Percentiles rank a stretch among this genome's conserved stretches.
phyloP scores from a whole-genome alignment of 148 eudicot species.

The Arbutus unedo region DNA sequence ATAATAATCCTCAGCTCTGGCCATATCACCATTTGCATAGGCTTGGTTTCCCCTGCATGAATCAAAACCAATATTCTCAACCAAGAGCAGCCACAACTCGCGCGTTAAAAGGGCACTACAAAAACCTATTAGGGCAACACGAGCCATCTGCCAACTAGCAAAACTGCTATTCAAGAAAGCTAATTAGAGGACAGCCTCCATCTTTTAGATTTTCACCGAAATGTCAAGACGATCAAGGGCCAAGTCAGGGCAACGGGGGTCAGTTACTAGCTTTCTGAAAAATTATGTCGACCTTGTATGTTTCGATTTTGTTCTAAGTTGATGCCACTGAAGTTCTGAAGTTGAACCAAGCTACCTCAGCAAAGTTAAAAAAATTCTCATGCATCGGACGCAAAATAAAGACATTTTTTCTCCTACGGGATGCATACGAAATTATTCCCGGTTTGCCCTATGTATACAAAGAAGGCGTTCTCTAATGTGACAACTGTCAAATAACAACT shows the following conservation, averaged over 20 bases:
- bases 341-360: background rate
- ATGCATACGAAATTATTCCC: background rate
- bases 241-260: background rate
- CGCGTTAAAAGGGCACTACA: background rate
- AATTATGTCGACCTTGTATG: background rate
- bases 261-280: background rate
- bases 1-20: slow-evolving; percentile 81
- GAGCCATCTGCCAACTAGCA: background rate
- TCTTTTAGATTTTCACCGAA: background rate
- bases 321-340: background rate
- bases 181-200: slow-evolving; percentile 2
- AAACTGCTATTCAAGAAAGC: background rate
- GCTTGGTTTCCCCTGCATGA: slow-evolving; percentile 91
- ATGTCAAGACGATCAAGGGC: background rate
- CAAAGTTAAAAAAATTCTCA: background rate
- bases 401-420: background rate
- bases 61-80: slow-evolving; percentile 14
- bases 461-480: background rate
- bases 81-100: slow-evolving; percentile 1
- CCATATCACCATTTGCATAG: slow-evolving; percentile 68
- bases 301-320: background rate
- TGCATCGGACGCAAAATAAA: background rate
- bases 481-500: background rate
- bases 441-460: background rate
- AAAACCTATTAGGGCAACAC: slow-evolving; percentile 13